Conservation (phyloP, 345 rosid species). For the Citrus reticulata region DNA sequence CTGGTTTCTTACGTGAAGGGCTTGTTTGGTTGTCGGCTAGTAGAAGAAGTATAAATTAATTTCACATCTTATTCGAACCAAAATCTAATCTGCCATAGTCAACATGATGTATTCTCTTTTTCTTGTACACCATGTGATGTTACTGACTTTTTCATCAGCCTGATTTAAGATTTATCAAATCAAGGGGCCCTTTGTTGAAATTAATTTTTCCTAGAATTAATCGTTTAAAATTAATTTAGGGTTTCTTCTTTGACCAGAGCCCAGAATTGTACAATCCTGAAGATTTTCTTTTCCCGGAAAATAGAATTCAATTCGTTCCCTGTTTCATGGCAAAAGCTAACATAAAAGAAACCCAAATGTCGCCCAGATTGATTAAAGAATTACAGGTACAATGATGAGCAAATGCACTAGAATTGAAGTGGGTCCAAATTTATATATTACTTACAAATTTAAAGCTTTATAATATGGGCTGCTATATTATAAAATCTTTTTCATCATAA, state of each 20-base stretch:
- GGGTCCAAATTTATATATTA: neutral
- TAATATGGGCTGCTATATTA: neutral
- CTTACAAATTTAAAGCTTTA: neutral
- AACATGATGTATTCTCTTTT: neutral
- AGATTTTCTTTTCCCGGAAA: neutral
- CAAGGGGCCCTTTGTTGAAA: slow-evolving; percentile 4
- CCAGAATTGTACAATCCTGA: neutral
- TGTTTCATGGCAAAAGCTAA: slow-evolving; percentile 15
- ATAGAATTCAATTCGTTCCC: slow-evolving; percentile 4
- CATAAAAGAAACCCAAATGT: neutral
- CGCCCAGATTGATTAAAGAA: neutral
- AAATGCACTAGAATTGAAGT: neutral
- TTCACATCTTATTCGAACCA: neutral
- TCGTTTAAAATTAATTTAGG: neutral
- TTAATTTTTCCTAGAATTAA: neutral
- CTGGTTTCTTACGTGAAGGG: neutral
- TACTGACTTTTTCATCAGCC: neutral
- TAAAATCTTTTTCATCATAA: neutral
- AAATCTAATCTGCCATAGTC: neutral
- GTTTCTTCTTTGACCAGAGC: slow-evolving; percentile 2
- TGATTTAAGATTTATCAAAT: neutral
- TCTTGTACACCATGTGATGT: neutral
- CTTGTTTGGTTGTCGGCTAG: slow-evolving; percentile 1
- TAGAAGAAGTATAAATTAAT: neutral
- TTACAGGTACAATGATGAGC: neutral